Evolutionary conservation across 2,329 filamentous ascomycete genomes (phyloP).

Genomic region (Talaromyces rugulosus): DNA sequence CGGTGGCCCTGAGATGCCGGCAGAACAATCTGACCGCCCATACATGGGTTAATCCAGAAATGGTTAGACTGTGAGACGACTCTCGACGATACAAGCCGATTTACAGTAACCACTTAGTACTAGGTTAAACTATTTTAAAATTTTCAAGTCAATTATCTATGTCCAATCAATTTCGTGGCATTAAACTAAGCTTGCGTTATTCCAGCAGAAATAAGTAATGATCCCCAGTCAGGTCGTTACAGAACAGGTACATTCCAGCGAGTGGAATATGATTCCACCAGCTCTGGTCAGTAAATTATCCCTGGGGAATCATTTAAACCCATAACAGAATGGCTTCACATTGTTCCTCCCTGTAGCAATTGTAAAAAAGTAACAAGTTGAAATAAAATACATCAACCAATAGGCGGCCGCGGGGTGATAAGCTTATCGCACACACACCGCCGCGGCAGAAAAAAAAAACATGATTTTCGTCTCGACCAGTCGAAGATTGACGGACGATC

Average conservation of each 20-base stretch:
- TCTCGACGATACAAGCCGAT: neutral
- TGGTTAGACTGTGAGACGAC: neutral
- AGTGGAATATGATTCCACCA: neutral
- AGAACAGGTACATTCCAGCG: neutral
- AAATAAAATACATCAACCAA: neutral
- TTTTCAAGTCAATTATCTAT: neutral
- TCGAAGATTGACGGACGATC: neutral
- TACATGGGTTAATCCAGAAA: neutral
- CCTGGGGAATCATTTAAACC: neutral
- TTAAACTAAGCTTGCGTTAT: neutral
- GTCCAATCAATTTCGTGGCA: neutral
- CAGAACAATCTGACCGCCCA: slow-evolving; percentile 3
- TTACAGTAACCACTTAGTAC: too few relatives aligned
- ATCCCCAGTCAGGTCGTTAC: neutral
- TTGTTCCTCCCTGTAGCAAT: neutral
- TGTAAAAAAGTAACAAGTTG: too few relatives aligned
- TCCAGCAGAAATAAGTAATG: neutral
- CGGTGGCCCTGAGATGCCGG: slow-evolving; percentile 4
- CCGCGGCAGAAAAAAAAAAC: slow-evolving; percentile 29
- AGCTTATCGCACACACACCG: slow-evolving; percentile 17
- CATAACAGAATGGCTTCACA: neutral
- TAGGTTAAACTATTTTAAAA: neutral
- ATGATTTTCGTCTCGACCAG: neutral
- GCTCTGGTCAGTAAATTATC: neutral
- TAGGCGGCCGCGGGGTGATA: neutral